Evolutionary conservation across 441 rosid genomes (phyloP).

Genomic region (Breynia disticha): DNA sequence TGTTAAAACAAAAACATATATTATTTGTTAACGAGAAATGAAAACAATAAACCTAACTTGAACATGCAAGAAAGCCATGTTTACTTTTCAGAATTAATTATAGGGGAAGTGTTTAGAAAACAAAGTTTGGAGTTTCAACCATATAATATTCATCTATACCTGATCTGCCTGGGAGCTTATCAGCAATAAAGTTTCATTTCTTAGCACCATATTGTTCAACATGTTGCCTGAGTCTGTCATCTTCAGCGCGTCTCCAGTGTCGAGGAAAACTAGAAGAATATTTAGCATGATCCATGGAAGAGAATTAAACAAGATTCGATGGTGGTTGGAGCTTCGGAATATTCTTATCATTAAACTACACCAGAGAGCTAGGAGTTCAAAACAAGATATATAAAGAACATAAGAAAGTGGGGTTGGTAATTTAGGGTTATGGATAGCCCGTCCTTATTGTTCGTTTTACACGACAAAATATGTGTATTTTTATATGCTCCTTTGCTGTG

Average conservation of each 20-base stretch:
- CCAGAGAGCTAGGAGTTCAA: conserved; percentile 20
- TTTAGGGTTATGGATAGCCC: conserved; percentile 55
- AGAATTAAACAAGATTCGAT: too few species aligned
- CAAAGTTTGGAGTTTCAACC: too few species aligned
- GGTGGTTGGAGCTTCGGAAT: too few species aligned
- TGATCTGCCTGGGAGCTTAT: conserved; percentile 82
- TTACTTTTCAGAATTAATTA: not conserved
- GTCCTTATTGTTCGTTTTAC: conserved; percentile 73
- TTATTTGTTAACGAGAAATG: too few species aligned
- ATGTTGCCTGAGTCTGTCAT: conserved; percentile 69
- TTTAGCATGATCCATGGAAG: not conserved
- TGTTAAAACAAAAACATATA: conserved; percentile 9
- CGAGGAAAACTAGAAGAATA: conserved; percentile 36
- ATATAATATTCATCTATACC: conserved; percentile 35
- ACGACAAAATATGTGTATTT: conserved; percentile 35
- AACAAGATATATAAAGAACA: conserved; percentile 31
- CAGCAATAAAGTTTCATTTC: conserved; percentile 92
- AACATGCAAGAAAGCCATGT: too few species aligned
- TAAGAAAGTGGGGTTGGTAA: conserved; percentile 40
- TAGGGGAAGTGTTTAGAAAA: too few species aligned
- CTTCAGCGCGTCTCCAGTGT: conserved; percentile 95
- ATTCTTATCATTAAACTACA: conserved; percentile 13
- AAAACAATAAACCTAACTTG: too few species aligned
- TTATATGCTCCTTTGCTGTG: not conserved
- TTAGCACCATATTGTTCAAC: conserved; percentile 82